Conservation (phyloP, 169 alveolate species). For the Eimeria necatrix region DNA sequence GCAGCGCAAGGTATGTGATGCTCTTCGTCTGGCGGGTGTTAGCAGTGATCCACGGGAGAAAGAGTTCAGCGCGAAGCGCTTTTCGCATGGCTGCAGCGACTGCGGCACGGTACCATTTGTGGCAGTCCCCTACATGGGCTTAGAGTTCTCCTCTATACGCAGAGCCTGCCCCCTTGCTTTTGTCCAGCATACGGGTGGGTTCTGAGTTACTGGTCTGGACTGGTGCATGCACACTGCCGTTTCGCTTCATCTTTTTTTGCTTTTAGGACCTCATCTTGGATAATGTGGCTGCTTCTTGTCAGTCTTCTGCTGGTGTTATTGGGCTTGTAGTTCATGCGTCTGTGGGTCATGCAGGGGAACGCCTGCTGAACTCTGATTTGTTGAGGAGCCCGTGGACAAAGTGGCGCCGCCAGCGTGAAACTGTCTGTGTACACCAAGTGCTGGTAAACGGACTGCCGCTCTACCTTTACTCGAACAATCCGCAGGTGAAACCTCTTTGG, state of each 20-base stretch:
- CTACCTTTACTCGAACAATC: conserved; percentile 66
- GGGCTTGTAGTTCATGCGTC: background rate
- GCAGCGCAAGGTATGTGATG: background rate
- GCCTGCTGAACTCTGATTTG: conserved; percentile 1
- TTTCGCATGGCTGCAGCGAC: conserved; percentile 10
- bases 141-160: conserved; percentile 64
- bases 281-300: too few relatives aligned
- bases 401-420: conserved; percentile 53
- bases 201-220: background rate
- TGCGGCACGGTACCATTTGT: conserved; percentile 2
- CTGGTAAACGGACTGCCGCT: conserved; percentile 57
- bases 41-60: background rate
- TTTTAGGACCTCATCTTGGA: too few relatives aligned
- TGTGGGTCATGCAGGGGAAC: conserved; percentile 24
- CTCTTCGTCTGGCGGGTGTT: background rate
- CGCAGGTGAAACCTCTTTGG: conserved; percentile 11
- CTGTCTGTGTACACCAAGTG: conserved; percentile 60
- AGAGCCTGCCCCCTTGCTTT: conserved; percentile 50
- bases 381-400: conserved; percentile 63
- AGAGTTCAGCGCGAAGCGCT: conserved; percentile 9
- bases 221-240: background rate
- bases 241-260: background rate
- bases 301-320: background rate
- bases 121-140: conserved; percentile 38
- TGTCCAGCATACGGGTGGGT: conserved; percentile 56